Evolutionary conservation across 139 green algal genomes (phyloP), one percentile per base, ranked within the genome.

Genomic region (Chlorella sp.): DNA sequence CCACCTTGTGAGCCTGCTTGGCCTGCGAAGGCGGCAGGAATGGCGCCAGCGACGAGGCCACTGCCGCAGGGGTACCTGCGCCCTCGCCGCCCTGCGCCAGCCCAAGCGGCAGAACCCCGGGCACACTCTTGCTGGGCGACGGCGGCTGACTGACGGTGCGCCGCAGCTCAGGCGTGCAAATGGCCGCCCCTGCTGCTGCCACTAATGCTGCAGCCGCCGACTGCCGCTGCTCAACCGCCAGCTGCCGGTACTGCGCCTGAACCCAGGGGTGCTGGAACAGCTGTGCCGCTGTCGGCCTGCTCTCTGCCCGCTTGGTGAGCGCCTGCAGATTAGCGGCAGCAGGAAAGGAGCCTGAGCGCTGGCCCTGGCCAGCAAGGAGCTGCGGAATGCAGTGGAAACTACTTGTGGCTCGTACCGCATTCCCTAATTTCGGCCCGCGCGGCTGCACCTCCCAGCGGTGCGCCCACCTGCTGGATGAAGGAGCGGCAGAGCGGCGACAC

Each of bases 21-120:
- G 76, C 76, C 36, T 82, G 76, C 25, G 76, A 82, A 36, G 71
- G 76, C 38, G 76, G 76, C 76, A 82, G 76, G 76, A 82, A 82
- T 2, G 76, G 76, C 36, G 76, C 76, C 60, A 82, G 36, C 28
- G 38, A 60, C 28, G 76, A 63, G 25, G 76, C 76, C 15, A 72
- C 76, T 1, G 25, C 76, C 18, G 57, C 16, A 6, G 76, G 76
- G 36, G 76, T 57, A 7, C 34, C 5, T 3, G 38, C 60, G 15
- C 11, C 76, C 4, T 11, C 60, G 18, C 57, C 16, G 6, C 34
- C 17, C 30, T 38, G 34, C 11, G 17, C 51, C 51, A 60, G 9
- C 12, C 51, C 51, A 15, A 21, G 51, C 38, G 25, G 75, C 57
- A 21, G 34, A 56, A 20, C 38, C 9, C 76, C 76, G 1, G 76